Conservation (phyloP, 352 stramenopile genomes). For the Blastocystis sp. region DNA sequence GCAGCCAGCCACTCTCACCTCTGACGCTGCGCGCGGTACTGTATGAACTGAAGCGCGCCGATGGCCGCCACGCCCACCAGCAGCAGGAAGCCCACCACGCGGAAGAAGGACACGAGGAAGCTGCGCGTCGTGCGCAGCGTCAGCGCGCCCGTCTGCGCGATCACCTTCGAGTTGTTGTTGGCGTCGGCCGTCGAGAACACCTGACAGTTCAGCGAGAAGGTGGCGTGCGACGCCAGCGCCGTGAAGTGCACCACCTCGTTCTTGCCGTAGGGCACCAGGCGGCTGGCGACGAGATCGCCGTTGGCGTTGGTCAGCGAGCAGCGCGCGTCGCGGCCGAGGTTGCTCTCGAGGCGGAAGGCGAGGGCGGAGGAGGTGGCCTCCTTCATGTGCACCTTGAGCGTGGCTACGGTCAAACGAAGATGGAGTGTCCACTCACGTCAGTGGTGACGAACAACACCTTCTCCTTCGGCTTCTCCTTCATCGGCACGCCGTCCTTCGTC, state of each 20-base stretch:
- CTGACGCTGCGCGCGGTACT: neutral
- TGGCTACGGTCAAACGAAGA: neutral
- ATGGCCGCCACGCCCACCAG: neutral
- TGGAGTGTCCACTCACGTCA: neutral
- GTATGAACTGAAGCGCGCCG: neutral
- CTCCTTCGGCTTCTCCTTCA: constrained; percentile 2
- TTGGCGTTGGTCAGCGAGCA: constrained; percentile 9
- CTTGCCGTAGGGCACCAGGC: neutral
- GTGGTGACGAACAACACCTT: neutral
- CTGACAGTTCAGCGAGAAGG: constrained; percentile 26
- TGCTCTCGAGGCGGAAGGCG: constrained; percentile 13
- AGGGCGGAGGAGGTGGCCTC: neutral
- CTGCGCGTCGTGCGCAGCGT: neutral
- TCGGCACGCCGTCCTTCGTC: constrained; percentile 13
- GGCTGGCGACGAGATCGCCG: neutral
- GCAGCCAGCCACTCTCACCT: neutral
- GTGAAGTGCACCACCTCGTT: neutral
- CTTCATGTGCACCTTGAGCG: neutral
- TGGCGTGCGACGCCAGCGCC: neutral
- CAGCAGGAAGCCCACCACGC: neutral
- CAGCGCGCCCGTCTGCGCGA: constrained; percentile 7
- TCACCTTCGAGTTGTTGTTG: neutral
- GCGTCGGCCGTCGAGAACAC: neutral
- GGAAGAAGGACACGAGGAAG: constrained; percentile 5
- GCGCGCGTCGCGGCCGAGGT: constrained; percentile 10